Conservation (phyloP, 1,139 yeast genomes). For the Pichia sp. region DNA sequence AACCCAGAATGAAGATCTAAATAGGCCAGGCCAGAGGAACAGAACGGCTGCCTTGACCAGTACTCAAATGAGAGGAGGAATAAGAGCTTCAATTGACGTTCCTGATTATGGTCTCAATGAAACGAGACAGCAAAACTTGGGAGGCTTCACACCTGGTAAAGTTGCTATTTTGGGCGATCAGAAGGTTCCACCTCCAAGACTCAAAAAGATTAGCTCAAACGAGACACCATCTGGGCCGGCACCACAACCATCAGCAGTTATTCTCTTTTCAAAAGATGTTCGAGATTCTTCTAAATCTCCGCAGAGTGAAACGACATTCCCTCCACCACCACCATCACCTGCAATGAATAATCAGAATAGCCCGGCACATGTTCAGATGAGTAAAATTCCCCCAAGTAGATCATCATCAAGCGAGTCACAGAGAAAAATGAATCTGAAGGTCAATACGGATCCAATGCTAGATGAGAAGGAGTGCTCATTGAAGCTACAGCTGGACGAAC, state of each 20-base stretch:
- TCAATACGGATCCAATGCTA: constrained; percentile 5
- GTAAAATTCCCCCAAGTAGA: constrained; percentile 1
- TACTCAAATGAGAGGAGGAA: no score
- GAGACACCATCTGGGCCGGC: constrained; percentile 2
- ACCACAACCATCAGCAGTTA: constrained; percentile 23
- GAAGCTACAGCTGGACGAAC: not conserved
- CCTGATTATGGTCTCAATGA: no score
- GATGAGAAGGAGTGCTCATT: not conserved
- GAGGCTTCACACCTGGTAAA: no score
- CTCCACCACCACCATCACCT: constrained; percentile 8
- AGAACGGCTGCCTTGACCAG: no score
- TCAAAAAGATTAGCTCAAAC: constrained; percentile 8
- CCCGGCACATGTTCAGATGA: constrained; percentile 2
- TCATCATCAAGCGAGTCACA: constrained; percentile 1
- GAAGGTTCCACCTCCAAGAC: constrained; percentile 24
- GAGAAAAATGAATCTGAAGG: constrained; percentile 5
- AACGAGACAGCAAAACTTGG: no score
- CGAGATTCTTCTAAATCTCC: constrained; percentile 18
- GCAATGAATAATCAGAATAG: not conserved
- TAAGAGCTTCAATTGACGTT: no score
- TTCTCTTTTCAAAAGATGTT: constrained; percentile 23
- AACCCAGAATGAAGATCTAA: no score
- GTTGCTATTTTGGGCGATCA: constrained; percentile 24
- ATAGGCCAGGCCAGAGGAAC: constrained; percentile 1
- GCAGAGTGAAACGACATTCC: not conserved